Evolutionary conservation across 192 early-diverging fungal species (phyloP).

Genomic region (Thamnidium elegans): DNA sequence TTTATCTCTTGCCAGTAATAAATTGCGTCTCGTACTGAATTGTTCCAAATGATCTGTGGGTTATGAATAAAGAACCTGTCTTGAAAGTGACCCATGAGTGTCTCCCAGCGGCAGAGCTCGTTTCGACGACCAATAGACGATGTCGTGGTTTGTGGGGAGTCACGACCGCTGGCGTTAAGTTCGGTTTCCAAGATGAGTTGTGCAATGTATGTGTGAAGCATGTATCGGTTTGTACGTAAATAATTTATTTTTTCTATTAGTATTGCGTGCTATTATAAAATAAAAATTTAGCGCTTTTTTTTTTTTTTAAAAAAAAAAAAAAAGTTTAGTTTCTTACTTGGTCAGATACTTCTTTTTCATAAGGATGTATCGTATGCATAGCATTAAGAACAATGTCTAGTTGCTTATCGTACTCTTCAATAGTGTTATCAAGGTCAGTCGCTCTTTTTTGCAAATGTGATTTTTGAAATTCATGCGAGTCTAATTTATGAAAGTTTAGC

Average conservation of each 20-base stretch:
- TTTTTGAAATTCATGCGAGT: not conserved
- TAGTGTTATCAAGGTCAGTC: not conserved
- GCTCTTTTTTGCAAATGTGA: not conserved
- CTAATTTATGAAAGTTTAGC: no score
- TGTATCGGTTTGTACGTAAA: not conserved
- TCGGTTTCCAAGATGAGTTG: conserved; percentile 6
- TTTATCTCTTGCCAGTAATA: conserved; percentile 70
- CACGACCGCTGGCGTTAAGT: not conserved
- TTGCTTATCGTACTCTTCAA: not conserved
- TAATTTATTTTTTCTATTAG: not conserved
- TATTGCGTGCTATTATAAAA: not conserved
- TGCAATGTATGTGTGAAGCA: conserved; percentile 11
- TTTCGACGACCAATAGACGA: not conserved
- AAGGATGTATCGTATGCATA: no score
- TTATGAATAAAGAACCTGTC: conserved; percentile 82
- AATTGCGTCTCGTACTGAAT: conserved; percentile 71
- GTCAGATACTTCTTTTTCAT: no score
- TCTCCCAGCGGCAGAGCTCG: conserved; percentile 25
- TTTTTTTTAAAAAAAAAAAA: conserved; percentile 4
- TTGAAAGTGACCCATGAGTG: conserved; percentile 47
- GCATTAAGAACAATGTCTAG: not conserved
- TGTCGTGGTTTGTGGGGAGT: not conserved
- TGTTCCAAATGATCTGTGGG: conserved; percentile 79
- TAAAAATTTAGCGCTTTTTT: not conserved
- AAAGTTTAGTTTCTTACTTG: not conserved